Percentiles rank a stretch among this genome's conserved stretches.
Evolutionary conservation across 2,329 filamentous ascomycete species (phyloP).

Genomic region (Biscogniauxia sp.): DNA sequence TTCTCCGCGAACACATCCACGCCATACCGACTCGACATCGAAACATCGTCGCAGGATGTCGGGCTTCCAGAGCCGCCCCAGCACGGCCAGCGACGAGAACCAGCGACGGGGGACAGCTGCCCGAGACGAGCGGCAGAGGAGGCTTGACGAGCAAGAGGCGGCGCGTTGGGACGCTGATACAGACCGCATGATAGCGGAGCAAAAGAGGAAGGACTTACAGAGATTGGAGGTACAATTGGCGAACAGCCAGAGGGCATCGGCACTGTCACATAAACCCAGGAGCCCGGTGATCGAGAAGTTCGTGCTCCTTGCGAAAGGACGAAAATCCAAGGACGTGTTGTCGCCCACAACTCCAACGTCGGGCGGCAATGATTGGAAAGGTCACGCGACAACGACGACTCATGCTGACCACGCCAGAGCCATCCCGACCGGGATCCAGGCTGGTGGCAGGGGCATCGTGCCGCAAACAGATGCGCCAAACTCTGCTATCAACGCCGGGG

Average conservation of each 20-base stretch:
- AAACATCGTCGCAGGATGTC: constrained; percentile 15
- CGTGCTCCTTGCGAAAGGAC: constrained; percentile 42
- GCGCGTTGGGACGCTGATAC: constrained; percentile 47
- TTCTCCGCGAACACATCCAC: constrained; percentile 21
- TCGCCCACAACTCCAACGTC: constrained; percentile 33
- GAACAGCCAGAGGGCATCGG: constrained; percentile 29
- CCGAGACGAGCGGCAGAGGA: constrained; percentile 17
- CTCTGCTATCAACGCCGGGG: constrained; percentile 76
- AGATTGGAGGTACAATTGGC: constrained; percentile 44
- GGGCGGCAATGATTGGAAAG: constrained; percentile 32
- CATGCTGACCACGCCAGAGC: constrained; percentile 20
- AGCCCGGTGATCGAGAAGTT: constrained; percentile 49
- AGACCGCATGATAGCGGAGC: constrained; percentile 47
- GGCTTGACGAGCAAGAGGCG: constrained; percentile 29
- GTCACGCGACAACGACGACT: constrained; percentile 4
- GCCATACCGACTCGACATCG: constrained; percentile 20
- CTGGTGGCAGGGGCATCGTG: constrained; percentile 45
- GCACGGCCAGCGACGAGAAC: constrained; percentile 17
- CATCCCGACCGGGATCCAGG: constrained; percentile 37
- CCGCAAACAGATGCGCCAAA: constrained; percentile 69
- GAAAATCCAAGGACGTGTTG: constrained; percentile 38
- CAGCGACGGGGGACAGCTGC: constrained; percentile 20
- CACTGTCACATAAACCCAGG: constrained; percentile 30
- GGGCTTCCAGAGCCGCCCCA: constrained; percentile 9
- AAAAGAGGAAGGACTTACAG: constrained; percentile 48